These are phyloP conservation scores for Backusella liffmaniae DNA, from an alignment of 192 early-diverging fungal species.

Conservation along the genomic window DNA sequence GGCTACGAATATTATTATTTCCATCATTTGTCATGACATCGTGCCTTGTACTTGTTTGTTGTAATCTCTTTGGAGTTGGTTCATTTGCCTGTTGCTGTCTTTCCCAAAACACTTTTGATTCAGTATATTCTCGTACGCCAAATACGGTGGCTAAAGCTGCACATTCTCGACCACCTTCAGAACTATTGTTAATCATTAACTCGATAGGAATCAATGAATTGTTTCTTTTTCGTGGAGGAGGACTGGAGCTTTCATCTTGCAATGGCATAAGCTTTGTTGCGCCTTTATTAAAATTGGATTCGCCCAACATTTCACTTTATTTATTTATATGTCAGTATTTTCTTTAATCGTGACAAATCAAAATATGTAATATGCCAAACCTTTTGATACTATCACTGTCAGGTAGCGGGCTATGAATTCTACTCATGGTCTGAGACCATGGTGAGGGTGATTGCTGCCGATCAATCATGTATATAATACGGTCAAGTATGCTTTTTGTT, in stretches of 20 bases:
- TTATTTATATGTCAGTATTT: neutral
- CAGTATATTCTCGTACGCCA: conserved; percentile 33
- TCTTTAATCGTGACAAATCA: neutral
- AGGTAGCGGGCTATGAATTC: conserved; percentile 6
- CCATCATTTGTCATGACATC: neutral
- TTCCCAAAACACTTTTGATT: conserved; percentile 33
- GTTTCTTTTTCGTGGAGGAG: conserved; percentile 9
- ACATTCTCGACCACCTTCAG: conserved; percentile 26
- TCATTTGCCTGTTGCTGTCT: conserved; percentile 8
- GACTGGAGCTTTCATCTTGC: conserved; percentile 6
- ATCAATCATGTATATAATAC: neutral
- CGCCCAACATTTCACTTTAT: neutral
- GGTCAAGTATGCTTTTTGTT: neutral
- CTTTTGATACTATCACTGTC: neutral
- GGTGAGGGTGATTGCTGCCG: neutral
- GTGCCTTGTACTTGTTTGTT: neutral
- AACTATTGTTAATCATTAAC: conserved; percentile 7
- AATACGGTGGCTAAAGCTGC: conserved; percentile 37
- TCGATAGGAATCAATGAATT: conserved; percentile 17
- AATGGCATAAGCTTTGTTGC: conserved; percentile 11
- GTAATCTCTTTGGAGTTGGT: neutral
- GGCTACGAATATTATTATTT: neutral
- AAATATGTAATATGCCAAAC: neutral
- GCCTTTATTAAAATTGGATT: neutral
- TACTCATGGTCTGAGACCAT: conserved; percentile 14